Conservation (phyloP, 2,329 filamentous ascomycete species). For the Aureobasidium namibiae region DNA sequence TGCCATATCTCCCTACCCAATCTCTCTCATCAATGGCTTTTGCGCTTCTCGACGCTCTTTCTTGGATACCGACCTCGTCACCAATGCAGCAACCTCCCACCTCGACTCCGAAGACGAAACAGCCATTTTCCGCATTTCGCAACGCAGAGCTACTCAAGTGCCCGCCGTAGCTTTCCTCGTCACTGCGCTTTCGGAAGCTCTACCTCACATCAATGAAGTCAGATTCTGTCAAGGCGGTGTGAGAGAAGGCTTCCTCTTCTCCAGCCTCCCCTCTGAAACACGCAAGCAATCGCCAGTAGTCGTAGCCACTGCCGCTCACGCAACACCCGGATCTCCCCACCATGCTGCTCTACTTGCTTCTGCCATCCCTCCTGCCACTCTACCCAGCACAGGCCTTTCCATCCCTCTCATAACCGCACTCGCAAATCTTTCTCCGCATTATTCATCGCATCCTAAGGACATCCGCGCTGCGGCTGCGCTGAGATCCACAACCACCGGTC, state of each 20-base stretch:
- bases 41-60: conserved; percentile 56
- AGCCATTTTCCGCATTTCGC: conserved; percentile 63
- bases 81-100: conserved; percentile 27
- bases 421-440: conserved; percentile 49
- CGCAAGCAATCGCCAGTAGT: conserved; percentile 60
- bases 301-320: conserved; percentile 49
- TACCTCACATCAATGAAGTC: conserved; percentile 64
- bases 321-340: conserved; percentile 31
- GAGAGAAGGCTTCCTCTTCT: conserved; percentile 72
- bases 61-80: conserved; percentile 41
- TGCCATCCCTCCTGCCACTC: conserved; percentile 34
- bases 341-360: conserved; percentile 42
- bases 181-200: conserved; percentile 59
- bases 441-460: conserved; percentile 36
- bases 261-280: conserved; percentile 52
- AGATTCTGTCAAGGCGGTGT: conserved; percentile 86
- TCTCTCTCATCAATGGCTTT: conserved; percentile 76
- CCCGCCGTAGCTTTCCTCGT: conserved; percentile 76
- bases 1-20: conserved; percentile 66
- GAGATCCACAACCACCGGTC: conserved; percentile 61
- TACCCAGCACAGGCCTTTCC: conserved; percentile 18
- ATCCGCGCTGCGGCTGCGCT: conserved; percentile 57
- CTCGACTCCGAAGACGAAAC: conserved; percentile 18
- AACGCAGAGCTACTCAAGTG: conserved; percentile 69
- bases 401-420: conserved; percentile 46